Evolutionary conservation across 441 rosid species (phyloP), one percentile per base, ranked within the genome.

Genomic region (Jatropha multifida): DNA sequence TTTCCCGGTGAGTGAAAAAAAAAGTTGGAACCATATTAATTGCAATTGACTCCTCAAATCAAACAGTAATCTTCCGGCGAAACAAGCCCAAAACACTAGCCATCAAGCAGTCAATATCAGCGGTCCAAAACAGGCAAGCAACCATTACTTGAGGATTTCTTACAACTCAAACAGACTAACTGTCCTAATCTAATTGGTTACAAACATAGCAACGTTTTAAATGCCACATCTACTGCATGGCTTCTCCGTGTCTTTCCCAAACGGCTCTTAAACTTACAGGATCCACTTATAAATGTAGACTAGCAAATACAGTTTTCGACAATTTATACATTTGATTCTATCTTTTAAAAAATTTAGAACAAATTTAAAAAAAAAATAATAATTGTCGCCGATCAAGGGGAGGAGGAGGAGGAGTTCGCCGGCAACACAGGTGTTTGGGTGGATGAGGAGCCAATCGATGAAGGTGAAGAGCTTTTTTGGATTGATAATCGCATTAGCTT

Each of bases 381-480:
- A 48, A 32, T 44, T 4, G 14, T 46, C 4, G 7, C 20, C 13
- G 10, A 42, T 17, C 4, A 89, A 88, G 98, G 96, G 93, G 77
- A 75, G 79, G 86, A 88, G 78, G 82, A 86, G 78, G 82, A 86
- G 92, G 82, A 82, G 60, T 62, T 82, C 92, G 44, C 78, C 86
- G 71, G 87, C 74, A 77, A 83, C 78, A 68, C 71, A 54, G 72
- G 65, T 79, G 77, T 74, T 84, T 14, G 84, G 82, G 51, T 87
- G 93, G 94, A 71, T 85, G 62, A 79, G 85, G 83, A 80, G 89
- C 77, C 93, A 68, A 79, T 84, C 96, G 0, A 72, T 74, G 81
- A 90, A 77, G 81, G 85, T 90, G 76, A 94, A 92, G 82, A 79
- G 77, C 52, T 58, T 83, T 4, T 18, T 89, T 0, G 91, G 84